Base-by-base conservation (phyloP, 2,329 filamentous ascomycete species). In the Ascochyta viciae-villosae region DNA sequence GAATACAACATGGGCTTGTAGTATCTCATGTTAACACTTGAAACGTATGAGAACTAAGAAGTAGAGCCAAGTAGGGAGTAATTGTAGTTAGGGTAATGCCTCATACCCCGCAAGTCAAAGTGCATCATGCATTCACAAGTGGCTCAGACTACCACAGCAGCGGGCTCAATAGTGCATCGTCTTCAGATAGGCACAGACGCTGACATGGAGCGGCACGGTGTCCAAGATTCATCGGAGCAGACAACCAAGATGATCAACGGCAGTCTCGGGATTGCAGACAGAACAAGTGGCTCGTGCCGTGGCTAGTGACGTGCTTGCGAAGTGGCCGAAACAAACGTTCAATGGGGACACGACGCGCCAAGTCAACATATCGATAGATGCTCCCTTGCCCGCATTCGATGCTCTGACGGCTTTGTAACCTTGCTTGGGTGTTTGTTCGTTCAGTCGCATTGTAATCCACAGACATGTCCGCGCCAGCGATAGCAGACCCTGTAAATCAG, bases 291-390 rank as follows among this genome's bases (percentile, higher is more conserved):
- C 59, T 57, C 35, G 56, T 57, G 55, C 50, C 48, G 60, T 68
- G 66, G 68, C 67, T 69, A 50, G 63, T 67, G 63, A 59, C 53
- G 58, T 61, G 63, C 64, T 63, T 61, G 64, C 62, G 57, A 58
- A 57, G 61, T 62, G 35, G 29, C 57, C 63, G 66, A 64, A 67
- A 65, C 61, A 39, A 43, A 34, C 29, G 43, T 41, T 48, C 35
- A 38, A 64, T 69, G 47, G 68, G 71, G 71, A 64, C 72, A 74
- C 72, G 72, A 72, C 62, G 64, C 68, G 70, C 72, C 71, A 73
- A 73, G 70, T 68, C 61, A 59, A 66, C 64, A 69, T 64, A 60
- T 65, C 52, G 31, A 61, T 50, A 54, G 63, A 61, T 62, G 56
- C 64, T 67, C 61, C 58, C 65, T 66, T 66, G 61, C 47, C 50